A percentile compares a stretch with the other conserved stretches of the same genome.
Evolutionary conservation across 2,329 filamentous ascomycete genomes (phyloP).

Genomic region (Colletotrichum acutatum): DNA sequence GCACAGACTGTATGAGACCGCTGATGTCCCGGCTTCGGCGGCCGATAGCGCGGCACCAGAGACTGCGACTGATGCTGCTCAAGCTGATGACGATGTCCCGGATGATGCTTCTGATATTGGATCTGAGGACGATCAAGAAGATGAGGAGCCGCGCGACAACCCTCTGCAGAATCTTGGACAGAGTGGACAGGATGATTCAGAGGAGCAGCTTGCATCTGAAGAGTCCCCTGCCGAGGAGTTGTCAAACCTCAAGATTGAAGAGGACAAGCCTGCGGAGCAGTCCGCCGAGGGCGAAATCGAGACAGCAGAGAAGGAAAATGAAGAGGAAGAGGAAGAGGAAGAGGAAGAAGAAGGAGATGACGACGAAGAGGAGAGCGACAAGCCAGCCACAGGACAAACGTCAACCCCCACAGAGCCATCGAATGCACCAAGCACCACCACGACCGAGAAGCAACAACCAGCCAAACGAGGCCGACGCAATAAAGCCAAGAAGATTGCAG

Average conservation of each 20-base stretch:
- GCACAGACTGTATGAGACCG: conserved; percentile 61
- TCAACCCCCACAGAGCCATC: conserved; percentile 21
- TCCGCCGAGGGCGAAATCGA: conserved; percentile 38
- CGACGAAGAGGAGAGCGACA: conserved; percentile 38
- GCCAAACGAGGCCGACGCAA: conserved; percentile 79
- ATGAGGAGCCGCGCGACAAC: conserved; percentile 47
- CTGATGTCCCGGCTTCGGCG: conserved; percentile 39
- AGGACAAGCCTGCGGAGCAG: conserved; percentile 11
- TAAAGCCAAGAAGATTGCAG: conserved; percentile 87
- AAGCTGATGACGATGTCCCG: conserved; percentile 43
- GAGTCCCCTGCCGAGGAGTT: conserved; percentile 36
- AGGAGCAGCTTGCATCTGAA: conserved; percentile 37
- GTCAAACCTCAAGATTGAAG: conserved; percentile 32
- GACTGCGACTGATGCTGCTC: conserved; percentile 35
- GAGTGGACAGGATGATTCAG: conserved; percentile 41
- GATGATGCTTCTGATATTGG: conserved; percentile 48
- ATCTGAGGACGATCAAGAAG: conserved; percentile 45
- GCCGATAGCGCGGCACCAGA: conserved; percentile 17
- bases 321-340: conserved; percentile 40
- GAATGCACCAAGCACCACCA: conserved; percentile 40
- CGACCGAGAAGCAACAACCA: conserved; percentile 56
- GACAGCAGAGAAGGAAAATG: conserved; percentile 35
- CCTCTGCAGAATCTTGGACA: conserved; percentile 47
- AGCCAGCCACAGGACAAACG: conserved; percentile 18
- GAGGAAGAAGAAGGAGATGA: conserved; percentile 37